Evolutionary conservation across 257 asterid species (phyloP), one percentile per base, ranked within the genome.

Genomic region (Mitragyna speciosa): DNA sequence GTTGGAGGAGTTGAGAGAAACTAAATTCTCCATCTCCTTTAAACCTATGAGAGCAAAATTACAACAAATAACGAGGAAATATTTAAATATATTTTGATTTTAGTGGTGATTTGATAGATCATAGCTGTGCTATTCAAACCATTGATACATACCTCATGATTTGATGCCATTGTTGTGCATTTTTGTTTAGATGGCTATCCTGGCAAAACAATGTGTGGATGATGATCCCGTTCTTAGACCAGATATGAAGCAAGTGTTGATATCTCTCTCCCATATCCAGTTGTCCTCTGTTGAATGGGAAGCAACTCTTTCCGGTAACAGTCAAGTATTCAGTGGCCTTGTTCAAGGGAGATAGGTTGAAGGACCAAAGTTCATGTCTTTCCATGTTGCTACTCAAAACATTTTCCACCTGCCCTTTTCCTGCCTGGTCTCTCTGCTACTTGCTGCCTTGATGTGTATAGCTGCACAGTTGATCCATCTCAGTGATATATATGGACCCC

Each of bases 251-350:
- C 99, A 92, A 81, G 88, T 96, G 7, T 97, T 92, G 82, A 92
- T 96, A 47, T 85, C 97, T 0, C 97, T 96, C 64, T 96, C 99
- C 0, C 97, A 96, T 77, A 94, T 96, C 77, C 90, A 94, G 54
- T 83, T 96, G 81, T 92, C 98, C 7, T 96, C 99, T 4, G 87
- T 94, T 6, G 98, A 96, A 85, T 96, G 98, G 99, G 99, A 96
- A 91, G 99, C 99, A 56, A 96, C 98, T 70, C 99, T 96, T 77
- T 97, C 99, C 20, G 99, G 99, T 63, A 95, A 92, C 85, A 93
- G 99, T 86, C 99, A 93, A 87, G 91, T 96, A 28, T 96, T 96
- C 90, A 96, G 99, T 19, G 98, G 97, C 43, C 97, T 96, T 77
- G 98, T 96, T 65, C 98, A 92, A 81, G 99, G 99, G 75, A 87